Evolutionary conservation across 2,329 filamentous ascomycete species (phyloP).

Genomic region (Aspergillus calidoustus): DNA sequence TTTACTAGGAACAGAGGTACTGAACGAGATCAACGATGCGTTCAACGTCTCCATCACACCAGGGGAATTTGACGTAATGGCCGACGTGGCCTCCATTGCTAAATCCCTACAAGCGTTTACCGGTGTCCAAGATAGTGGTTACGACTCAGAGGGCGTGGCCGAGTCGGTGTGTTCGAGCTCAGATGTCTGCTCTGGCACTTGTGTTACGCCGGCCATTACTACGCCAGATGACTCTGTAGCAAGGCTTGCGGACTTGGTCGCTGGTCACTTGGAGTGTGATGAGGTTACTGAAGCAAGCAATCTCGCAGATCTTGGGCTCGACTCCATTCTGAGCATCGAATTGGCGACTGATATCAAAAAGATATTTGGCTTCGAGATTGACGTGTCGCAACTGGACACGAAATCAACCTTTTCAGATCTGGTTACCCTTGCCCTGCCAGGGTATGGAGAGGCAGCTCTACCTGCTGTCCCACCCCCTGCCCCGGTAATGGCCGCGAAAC

Average conservation of each 20-base stretch:
- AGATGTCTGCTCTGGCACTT: neutral
- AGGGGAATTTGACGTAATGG: neutral
- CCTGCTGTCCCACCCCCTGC: neutral
- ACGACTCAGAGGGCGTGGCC: neutral
- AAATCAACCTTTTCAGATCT: neutral
- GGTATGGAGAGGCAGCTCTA: neutral
- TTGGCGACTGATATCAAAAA: conserved; percentile 3
- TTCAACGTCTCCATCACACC: neutral
- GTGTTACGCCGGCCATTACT: neutral
- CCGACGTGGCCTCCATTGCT: neutral
- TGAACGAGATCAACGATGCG: neutral
- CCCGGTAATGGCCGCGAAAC: neutral
- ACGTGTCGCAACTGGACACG: neutral
- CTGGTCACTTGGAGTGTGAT: conserved; percentile 4
- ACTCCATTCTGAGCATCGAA: conserved; percentile 9
- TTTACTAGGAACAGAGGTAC: neutral
- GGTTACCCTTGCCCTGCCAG: neutral
- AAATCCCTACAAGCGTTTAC: neutral
- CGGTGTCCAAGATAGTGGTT: neutral
- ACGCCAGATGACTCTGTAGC: neutral
- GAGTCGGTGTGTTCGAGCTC: neutral
- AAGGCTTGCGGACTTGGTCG: neutral
- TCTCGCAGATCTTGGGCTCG: neutral
- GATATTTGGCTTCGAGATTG: neutral
- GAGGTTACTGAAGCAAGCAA: neutral